Evolutionary conservation across 768 basidiomycete species (phyloP), one percentile per base, ranked within the genome.

Genomic region (Russula sp.): DNA sequence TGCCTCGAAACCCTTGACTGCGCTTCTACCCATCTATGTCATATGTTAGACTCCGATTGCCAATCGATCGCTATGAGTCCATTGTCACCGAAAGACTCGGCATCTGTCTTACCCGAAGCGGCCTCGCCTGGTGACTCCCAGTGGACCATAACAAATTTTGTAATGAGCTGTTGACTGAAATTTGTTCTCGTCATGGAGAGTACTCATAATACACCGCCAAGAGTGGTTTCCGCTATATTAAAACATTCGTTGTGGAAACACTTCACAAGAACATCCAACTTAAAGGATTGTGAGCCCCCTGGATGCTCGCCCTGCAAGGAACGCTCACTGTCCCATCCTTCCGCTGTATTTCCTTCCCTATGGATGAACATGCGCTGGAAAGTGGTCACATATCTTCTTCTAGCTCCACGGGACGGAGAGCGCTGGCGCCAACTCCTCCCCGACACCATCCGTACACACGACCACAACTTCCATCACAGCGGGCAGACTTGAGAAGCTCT

Each of bases 301-400:
- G 39, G 34, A 63, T 63, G 62, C 41, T 63, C 29, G 62, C 46
- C 39, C 10, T 54, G 7, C 52, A 36, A 50, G 47, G 57, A 29
- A 59, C 46, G 47, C 57, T 59, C 46, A 9, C 42, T 36, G 36
- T 59, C 52, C 11, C 39, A 63, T 36, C 60, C 32, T 45, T 56
- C 54, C 29, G 14, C n/a, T 20, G 45, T 48, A 25, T 48, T 63
- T 58, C 52, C 25, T 63, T 57, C 45, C 38, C 46, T 32, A 63
- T 63, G 62, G 62, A 63, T 55, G 62, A 63, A 43, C 57, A 59
- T 59, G 52, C 41, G 38, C 41, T 42, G 38, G 38, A 25, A 54
- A 43, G 46, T 36, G 52, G 39, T 43, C 20, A 48, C 56, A 1
- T 13, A 56, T 62, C 61, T 54, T 34, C 56, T 58, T 46, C 56